Percentiles rank a stretch among this genome's conserved stretches.
Conservation (phyloP, 208 protist genomes). For the Trichomonas vaginalis region DNA sequence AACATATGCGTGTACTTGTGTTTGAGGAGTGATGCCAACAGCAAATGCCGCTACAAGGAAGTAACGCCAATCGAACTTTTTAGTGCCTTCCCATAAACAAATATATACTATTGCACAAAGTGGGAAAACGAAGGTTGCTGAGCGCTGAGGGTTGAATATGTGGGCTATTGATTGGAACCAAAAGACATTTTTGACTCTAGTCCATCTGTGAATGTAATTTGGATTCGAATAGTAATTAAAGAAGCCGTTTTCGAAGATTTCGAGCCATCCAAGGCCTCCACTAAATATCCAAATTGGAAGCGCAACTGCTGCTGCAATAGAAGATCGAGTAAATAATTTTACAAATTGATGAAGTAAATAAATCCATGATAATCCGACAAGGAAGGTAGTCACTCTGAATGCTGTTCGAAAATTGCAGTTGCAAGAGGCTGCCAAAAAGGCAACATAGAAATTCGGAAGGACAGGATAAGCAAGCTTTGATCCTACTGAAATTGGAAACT, state of each 20-base stretch:
- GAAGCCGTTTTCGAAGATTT: background rate
- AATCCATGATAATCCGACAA: background rate
- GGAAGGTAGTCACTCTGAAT: background rate
- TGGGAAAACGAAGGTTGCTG: background rate
- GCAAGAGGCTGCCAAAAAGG: background rate
- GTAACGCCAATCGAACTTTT: background rate
- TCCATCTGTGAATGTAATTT: background rate
- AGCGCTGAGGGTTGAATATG: background rate
- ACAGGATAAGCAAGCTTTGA: background rate
- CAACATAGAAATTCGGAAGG: background rate
- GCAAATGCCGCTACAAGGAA: background rate
- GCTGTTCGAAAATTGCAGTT: background rate
- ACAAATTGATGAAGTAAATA: background rate
- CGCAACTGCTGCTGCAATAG: background rate
- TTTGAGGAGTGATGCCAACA: background rate
- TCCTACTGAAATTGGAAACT: background rate
- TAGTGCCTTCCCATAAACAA: background rate
- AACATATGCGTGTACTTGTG: background rate
- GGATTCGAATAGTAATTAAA: background rate
- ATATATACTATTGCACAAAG: background rate
- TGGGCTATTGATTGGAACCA: background rate
- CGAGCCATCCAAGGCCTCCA: background rate
- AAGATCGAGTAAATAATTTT: background rate
- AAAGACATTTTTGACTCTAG: background rate
- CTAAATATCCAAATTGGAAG: background rate